Percentiles rank a stretch among this genome's conserved stretches.
phyloP scores from a whole-genome alignment of 192 early-diverging fungal species.

The Linderina pennispora region DNA sequence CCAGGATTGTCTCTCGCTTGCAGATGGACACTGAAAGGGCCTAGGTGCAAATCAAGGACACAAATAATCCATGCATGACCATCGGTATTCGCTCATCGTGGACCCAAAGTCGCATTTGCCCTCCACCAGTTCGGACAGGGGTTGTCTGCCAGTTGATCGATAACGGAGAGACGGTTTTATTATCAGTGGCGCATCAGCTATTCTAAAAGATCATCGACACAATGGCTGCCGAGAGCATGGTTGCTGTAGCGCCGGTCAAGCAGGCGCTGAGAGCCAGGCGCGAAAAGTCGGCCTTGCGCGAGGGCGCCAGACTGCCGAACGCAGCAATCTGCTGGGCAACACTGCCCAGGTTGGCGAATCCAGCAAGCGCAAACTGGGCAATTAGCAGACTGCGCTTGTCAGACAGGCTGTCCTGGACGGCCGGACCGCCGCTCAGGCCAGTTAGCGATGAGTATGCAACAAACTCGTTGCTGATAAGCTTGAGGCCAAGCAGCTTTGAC shows the following conservation, averaged over 20 bases:
- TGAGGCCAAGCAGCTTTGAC: slow-evolving; percentile 61
- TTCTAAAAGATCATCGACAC: slow-evolving; percentile 62
- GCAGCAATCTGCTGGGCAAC: slow-evolving; percentile 80
- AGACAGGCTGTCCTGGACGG: slow-evolving; percentile 34
- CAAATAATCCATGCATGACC: too few relatives aligned
- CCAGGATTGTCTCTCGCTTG: too few relatives aligned
- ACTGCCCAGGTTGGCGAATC: slow-evolving; percentile 80
- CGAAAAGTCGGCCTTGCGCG: slow-evolving; percentile 64
- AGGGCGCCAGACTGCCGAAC: slow-evolving; percentile 71
- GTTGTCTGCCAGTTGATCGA: too few relatives aligned
- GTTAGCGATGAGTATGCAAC: slow-evolving; percentile 56
- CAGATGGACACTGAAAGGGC: too few relatives aligned
- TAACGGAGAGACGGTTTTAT: too few relatives aligned
- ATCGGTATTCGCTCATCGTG: too few relatives aligned
- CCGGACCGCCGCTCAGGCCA: slow-evolving; percentile 5
- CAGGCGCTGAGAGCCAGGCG: slow-evolving; percentile 69
- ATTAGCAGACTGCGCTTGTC: slow-evolving; percentile 48
- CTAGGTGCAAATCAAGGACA: too few relatives aligned
- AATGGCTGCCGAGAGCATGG: slow-evolving; percentile 76
- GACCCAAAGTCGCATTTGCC: too few relatives aligned
- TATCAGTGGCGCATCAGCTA: too few relatives aligned
- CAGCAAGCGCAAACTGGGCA: slow-evolving; percentile 70
- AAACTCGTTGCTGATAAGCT: slow-evolving; percentile 85
- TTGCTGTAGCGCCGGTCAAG: slow-evolving; percentile 69
- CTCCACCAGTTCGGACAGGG: too few relatives aligned